These are phyloP conservation scores for Theobroma grandiflorum DNA, from an alignment of 441 rosid genomes.

Conservation along the genomic window DNA sequence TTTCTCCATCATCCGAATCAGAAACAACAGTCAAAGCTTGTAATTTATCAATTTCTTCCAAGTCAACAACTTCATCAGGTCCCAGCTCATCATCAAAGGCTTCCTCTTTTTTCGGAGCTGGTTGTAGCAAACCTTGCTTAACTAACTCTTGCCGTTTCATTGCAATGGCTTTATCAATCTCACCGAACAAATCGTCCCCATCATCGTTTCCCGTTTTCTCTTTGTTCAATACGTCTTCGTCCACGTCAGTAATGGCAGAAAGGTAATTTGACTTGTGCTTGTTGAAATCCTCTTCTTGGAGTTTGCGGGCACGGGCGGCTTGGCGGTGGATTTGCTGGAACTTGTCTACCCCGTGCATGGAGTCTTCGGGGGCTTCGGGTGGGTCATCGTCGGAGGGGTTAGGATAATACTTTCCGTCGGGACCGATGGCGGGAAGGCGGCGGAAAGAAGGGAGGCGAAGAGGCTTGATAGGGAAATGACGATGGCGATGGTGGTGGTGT, in stretches of 20 bases:
- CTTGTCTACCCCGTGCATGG: slow-evolving; percentile 80
- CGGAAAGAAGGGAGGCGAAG: slow-evolving; percentile 28
- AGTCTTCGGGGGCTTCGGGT: slow-evolving; percentile 86
- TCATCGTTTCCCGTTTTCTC: slow-evolving; percentile 31
- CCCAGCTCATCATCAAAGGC: slow-evolving; percentile 62
- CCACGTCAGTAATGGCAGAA: slow-evolving; percentile 77
- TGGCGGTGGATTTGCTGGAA: slow-evolving; percentile 79
- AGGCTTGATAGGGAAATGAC: slow-evolving; percentile 32
- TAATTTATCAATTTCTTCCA: slow-evolving; percentile 82
- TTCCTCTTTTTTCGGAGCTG: slow-evolving; percentile 42
- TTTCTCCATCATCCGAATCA: slow-evolving; percentile 52
- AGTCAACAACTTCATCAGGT: slow-evolving; percentile 79
- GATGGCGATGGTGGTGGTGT: not conserved
- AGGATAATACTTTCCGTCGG: slow-evolving; percentile 64
- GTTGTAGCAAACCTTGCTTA: slow-evolving; percentile 70
- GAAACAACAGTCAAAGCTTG: slow-evolving; percentile 59
- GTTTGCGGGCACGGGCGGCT: slow-evolving; percentile 73
- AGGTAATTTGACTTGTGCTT: slow-evolving; percentile 70
- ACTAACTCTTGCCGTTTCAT: slow-evolving; percentile 81
- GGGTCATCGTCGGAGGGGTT: slow-evolving; percentile 82
- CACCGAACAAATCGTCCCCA: slow-evolving; percentile 81
- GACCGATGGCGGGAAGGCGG: slow-evolving; percentile 43
- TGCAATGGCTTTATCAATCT: slow-evolving; percentile 86
- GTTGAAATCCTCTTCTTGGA: slow-evolving; percentile 77
- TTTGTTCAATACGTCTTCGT: slow-evolving; percentile 66